A percentile compares a stretch with the other conserved stretches of the same genome.
phyloP scores from a whole-genome alignment of 1,284 basidiomycete genomes.

The Leccinum ambiguum region DNA sequence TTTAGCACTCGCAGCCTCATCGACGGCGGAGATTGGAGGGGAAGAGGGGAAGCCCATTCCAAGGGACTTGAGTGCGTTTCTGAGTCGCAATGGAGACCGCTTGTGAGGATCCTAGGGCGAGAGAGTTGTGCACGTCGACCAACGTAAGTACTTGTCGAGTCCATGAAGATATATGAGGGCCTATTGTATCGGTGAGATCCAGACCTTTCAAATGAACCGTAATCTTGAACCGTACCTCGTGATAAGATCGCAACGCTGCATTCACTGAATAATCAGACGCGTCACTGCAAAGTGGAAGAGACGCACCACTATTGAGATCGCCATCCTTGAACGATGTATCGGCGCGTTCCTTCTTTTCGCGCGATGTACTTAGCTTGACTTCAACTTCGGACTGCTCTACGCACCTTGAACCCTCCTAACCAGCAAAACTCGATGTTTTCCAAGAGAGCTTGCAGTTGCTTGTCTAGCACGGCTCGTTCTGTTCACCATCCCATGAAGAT shows the following conservation, averaged over 20 bases:
- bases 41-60: constrained; percentile 34
- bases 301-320: constrained; percentile 59
- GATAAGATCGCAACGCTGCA: constrained; percentile 63
- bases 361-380: constrained; percentile 59
- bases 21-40: constrained; percentile 29
- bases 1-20: constrained; percentile 38
- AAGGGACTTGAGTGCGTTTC: constrained; percentile 52
- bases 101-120: background rate
- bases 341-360: constrained; percentile 68
- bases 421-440: constrained; percentile 93
- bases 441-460: constrained; percentile 72
- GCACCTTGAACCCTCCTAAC: constrained; percentile 96
- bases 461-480: constrained; percentile 73
- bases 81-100: constrained; percentile 22
- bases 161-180: constrained; percentile 68
- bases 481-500: constrained; percentile 74
- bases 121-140: constrained; percentile 2
- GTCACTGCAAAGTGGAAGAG: constrained; percentile 5
- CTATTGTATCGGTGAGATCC: constrained; percentile 35
- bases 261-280: constrained; percentile 8
- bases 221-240: constrained; percentile 47
- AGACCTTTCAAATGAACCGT: background rate
- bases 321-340: constrained; percentile 74
- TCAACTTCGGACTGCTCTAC: constrained; percentile 31
- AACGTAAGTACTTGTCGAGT: constrained; percentile 57